Conservation (phyloP, 192 early-diverging fungal species). For the Mortierella alpina region DNA sequence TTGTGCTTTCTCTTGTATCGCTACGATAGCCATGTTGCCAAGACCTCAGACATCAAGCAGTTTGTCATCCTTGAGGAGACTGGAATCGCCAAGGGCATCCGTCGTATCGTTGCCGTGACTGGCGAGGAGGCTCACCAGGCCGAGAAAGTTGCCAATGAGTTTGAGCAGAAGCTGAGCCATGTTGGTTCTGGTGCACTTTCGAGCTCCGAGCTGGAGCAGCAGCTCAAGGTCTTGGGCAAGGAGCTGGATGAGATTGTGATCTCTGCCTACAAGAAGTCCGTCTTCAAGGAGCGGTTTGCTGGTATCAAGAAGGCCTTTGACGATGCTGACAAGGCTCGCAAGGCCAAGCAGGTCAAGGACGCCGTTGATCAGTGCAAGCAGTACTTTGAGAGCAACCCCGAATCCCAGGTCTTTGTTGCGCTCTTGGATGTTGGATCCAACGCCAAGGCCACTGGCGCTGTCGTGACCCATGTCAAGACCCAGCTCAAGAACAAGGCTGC, state of each 20-base stretch:
- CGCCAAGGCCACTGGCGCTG: conserved; percentile 85
- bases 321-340: conserved; percentile 90
- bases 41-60: conserved; percentile 90
- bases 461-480: conserved; percentile 82
- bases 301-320: conserved; percentile 85
- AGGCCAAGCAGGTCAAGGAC: conserved; percentile 87
- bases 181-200: conserved; percentile 64
- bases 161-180: conserved; percentile 69
- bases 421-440: conserved; percentile 84
- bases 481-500: conserved; percentile 86
- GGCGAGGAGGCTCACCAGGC: conserved; percentile 87
- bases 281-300: conserved; percentile 77
- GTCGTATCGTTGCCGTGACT: conserved; percentile 94
- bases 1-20: neutral
- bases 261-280: conserved; percentile 82
- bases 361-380: conserved; percentile 53
- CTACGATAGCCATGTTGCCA: conserved; percentile 75
- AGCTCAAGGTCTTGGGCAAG: conserved; percentile 82
- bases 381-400: conserved; percentile 42
- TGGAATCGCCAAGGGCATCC: conserved; percentile 95
- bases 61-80: conserved; percentile 90
- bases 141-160: conserved; percentile 74
- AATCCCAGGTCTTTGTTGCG: conserved; percentile 68
- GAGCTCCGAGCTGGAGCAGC: conserved; percentile 75
- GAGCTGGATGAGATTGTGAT: conserved; percentile 84